Evolutionary conservation across 345 rosid genomes (phyloP).

Genomic region (Gossypium arboreum): DNA sequence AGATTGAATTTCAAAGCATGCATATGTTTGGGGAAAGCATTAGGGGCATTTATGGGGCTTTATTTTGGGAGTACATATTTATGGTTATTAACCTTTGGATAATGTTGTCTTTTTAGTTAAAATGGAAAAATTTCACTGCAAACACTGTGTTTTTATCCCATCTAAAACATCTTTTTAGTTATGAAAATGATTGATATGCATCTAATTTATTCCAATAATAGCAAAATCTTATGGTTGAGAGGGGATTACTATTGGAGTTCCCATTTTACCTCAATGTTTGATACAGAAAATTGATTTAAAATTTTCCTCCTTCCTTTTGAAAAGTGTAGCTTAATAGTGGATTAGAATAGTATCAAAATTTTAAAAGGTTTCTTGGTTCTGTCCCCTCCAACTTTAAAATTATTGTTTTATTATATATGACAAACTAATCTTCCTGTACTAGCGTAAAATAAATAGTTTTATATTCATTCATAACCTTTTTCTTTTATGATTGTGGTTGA

Average conservation of each 20-base stretch:
- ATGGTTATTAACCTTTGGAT: background rate
- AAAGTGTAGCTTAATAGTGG: too few relatives aligned
- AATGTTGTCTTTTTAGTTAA: background rate
- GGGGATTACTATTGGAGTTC: background rate
- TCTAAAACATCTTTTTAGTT: background rate
- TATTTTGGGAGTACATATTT: background rate
- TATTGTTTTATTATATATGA: too few relatives aligned
- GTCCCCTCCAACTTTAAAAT: too few relatives aligned
- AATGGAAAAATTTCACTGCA: background rate
- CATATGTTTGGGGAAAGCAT: background rate
- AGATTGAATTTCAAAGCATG: background rate
- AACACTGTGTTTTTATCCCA: background rate
- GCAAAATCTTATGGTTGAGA: too few relatives aligned
- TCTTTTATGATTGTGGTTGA: too few relatives aligned
- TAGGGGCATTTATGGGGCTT: background rate
- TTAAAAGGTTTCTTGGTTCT: too few relatives aligned
- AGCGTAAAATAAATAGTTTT: too few relatives aligned
- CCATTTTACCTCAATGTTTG: background rate
- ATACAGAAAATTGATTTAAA: background rate
- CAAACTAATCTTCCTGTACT: too few relatives aligned
- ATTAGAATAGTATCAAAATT: too few relatives aligned
- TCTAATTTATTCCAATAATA: background rate
- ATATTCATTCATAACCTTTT: too few relatives aligned
- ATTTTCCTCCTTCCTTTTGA: background rate
- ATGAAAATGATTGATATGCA: background rate